A percentile compares a stretch with the other conserved stretches of the same genome.
These are phyloP conservation scores for Pythium insidiosum DNA, from an alignment of 352 stramenopile species.

Conservation along the genomic window DNA sequence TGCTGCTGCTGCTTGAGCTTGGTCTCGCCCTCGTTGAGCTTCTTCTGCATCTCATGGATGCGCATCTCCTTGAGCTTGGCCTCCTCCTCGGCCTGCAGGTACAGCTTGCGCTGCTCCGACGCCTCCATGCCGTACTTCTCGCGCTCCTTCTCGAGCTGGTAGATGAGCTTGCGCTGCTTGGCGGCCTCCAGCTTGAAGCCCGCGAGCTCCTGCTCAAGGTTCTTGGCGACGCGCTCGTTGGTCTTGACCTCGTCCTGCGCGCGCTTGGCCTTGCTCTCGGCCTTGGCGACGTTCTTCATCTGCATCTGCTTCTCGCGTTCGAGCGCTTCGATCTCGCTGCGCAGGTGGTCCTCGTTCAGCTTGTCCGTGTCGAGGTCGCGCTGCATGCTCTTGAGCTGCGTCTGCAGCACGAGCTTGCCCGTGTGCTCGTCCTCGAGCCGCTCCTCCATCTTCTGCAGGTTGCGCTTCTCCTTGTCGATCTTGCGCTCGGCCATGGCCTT, in stretches of 20 bases:
- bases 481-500: conserved; percentile 89
- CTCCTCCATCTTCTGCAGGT: conserved; percentile 85
- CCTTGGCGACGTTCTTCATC: conserved; percentile 71
- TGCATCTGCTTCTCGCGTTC: conserved; percentile 85
- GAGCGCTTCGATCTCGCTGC: conserved; percentile 74
- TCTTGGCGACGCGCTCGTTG: conserved; percentile 88
- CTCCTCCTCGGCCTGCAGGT: conserved; percentile 78
- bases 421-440: conserved; percentile 89
- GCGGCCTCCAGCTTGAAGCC: conserved; percentile 78
- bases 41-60: conserved; percentile 79
- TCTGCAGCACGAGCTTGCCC: conserved; percentile 72
- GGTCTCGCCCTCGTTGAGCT: conserved; percentile 85
- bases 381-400: conserved; percentile 77
- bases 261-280: conserved; percentile 82
- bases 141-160: conserved; percentile 89
- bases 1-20: conserved; percentile 97
- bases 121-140: conserved; percentile 88
- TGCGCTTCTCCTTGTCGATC: conserved; percentile 81
- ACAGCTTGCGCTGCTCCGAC: conserved; percentile 79
- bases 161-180: conserved; percentile 88
- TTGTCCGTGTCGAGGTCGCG: conserved; percentile 76
- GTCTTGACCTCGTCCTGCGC: conserved; percentile 88
- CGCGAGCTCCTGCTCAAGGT: conserved; percentile 74
- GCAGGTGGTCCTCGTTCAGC: conserved; percentile 60
- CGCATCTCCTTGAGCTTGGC: conserved; percentile 76